Base-by-base conservation (phyloP, 345 rosid genomes). In the Dipteronia dyeriana region DNA sequence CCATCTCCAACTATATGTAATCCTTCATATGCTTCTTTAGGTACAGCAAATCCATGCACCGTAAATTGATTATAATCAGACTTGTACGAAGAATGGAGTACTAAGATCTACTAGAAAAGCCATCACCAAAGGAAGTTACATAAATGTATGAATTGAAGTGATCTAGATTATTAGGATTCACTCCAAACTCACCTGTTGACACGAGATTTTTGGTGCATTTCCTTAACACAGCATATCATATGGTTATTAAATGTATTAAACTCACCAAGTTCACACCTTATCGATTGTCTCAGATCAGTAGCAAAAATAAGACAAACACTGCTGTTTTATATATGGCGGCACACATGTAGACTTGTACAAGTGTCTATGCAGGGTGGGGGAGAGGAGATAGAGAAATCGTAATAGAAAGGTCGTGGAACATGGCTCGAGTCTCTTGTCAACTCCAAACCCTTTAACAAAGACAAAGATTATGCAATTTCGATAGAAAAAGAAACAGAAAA, bases 31-130 rank as follows among this genome's bases (percentile, higher is more conserved):
- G 85, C 38, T 34, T 34, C 38, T 34, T 34, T 34, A 34, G 38
- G 38, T 34, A 34, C 38, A 34, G 38, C 38, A 82, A 92, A 96
- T 41, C 99, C 98, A 97, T 96, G 79, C 72, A 76, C 34, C 41
- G 38, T 34, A 34, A 34, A 34, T 4, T 34, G 38, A 34, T 34
- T 4, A 10, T 19, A 75, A 41, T 63, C 65, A 72, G 22, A 62
- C n/a, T 43, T 23, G 73, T 19, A 83, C 71, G 76, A 70, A 51
- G 53, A 43, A 20, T 25, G 41, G 9, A 29, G 5, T 34, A 34
- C 38, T 8, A 70, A 4, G 20, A 76, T 57, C 45, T 47, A 78
- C 23, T 31, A 45, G 59, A 65, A 74, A 68, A 41, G 63, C 45
- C 51, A 71, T 3, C 38, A n/a, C 31, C 43, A 73, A 38, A 61